These are phyloP conservation scores for Xylariales sp. DNA, from an alignment of 2,329 filamentous ascomycete species.

Conservation along the genomic window DNA sequence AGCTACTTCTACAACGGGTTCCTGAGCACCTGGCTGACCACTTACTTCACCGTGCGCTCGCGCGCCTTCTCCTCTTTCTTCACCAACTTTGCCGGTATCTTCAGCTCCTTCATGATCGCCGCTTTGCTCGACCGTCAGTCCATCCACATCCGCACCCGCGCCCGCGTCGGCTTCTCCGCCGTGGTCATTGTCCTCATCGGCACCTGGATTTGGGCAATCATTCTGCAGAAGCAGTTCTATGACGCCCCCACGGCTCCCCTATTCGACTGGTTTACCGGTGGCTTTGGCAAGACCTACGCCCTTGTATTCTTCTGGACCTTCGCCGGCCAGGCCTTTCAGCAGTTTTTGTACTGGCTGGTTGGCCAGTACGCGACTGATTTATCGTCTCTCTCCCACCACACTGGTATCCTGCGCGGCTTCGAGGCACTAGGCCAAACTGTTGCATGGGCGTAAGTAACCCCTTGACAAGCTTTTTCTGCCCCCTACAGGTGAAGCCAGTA, in stretches of 20 bases:
- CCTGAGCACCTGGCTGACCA: constrained; percentile 24
- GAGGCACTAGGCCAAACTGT: constrained; percentile 27
- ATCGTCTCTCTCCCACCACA: constrained; percentile 24
- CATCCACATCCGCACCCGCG: constrained; percentile 23
- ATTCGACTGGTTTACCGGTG: constrained; percentile 25
- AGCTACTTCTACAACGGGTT: constrained; percentile 29
- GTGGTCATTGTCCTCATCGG: constrained; percentile 22
- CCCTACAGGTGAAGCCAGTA: no score
- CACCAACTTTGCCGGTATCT: constrained; percentile 27
- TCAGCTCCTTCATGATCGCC: constrained; percentile 25
- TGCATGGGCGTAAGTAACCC: constrained; percentile 22
- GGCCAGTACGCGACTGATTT: constrained; percentile 25
- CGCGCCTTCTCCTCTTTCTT: constrained; percentile 28
- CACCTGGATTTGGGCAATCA: constrained; percentile 25
- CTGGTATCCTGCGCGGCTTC: constrained; percentile 23
- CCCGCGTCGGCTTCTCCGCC: constrained; percentile 17
- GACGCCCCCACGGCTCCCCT: constrained; percentile 18
- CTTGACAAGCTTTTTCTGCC: neutral
- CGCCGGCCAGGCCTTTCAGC: constrained; percentile 25
- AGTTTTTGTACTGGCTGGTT: constrained; percentile 27
- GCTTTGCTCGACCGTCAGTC: constrained; percentile 22
- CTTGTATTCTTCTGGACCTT: constrained; percentile 24
- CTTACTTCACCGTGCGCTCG: constrained; percentile 26
- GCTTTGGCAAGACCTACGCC: constrained; percentile 21
- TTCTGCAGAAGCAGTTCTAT: constrained; percentile 25